A percentile compares a stretch with the other conserved stretches of the same genome.
Evolutionary conservation across 169 alveolate genomes (phyloP).

Genomic region (Plasmodium reichenowi): DNA sequence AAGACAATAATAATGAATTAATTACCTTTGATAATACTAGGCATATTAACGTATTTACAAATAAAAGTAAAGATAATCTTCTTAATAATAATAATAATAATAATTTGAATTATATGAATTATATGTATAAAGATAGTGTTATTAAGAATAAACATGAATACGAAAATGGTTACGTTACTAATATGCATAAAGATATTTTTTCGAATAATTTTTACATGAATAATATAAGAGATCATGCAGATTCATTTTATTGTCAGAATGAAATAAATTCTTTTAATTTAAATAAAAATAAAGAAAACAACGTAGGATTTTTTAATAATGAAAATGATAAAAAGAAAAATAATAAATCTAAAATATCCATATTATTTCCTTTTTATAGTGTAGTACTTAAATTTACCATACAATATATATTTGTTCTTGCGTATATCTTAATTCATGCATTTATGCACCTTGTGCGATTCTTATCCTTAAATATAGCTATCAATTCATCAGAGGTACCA

Average conservation of each 20-base stretch:
- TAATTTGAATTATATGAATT: too few relatives aligned
- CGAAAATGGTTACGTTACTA: neutral
- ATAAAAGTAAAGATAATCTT: neutral
- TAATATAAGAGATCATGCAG: neutral
- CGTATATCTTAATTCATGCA: conserved; percentile 85
- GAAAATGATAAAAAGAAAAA: conserved; percentile 20
- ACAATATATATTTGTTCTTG: conserved; percentile 78
- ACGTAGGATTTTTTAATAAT: conserved; percentile 12
- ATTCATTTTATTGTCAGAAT: neutral
- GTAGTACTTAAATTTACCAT: conserved; percentile 62
- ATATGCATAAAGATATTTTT: neutral
- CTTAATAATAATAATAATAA: too few relatives aligned
- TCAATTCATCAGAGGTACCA: conserved; percentile 90
- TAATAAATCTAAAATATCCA: conserved; percentile 63
- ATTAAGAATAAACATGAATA: neutral
- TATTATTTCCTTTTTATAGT: conserved; percentile 62
- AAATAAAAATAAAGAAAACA: conserved; percentile 9
- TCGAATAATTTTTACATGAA: neutral
- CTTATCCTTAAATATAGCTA: conserved; percentile 90
- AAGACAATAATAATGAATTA: neutral
- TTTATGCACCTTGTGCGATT: conserved; percentile 90
- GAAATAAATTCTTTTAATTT: neutral
- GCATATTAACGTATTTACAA: neutral
- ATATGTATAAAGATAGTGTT: neutral
- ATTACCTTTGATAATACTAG: conserved; percentile 4